phyloP scores from a whole-genome alignment of 768 basidiomycete species.

The Suillus decipiens region DNA sequence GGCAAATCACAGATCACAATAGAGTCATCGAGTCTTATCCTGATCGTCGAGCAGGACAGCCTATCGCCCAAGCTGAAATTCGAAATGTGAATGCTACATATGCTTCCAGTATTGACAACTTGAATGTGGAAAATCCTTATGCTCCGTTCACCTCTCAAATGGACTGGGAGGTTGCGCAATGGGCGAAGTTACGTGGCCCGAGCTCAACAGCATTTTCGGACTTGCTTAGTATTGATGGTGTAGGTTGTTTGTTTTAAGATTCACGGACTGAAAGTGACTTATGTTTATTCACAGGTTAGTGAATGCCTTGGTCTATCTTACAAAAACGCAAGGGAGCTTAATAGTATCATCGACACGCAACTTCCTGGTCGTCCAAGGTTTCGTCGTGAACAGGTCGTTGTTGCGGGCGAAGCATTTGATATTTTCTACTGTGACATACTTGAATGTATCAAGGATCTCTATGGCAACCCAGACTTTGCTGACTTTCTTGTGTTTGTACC shows the following conservation, averaged over 20 bases:
- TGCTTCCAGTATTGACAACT: too few relatives aligned
- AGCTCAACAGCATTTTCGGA: constrained; percentile 41
- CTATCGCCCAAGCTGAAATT: too few relatives aligned
- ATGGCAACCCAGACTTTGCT: constrained; percentile 35
- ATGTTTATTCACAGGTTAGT: constrained; percentile 15
- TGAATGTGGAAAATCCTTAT: background rate
- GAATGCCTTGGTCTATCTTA: constrained; percentile 35
- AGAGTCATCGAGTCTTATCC: too few relatives aligned
- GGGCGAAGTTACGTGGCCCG: constrained; percentile 40
- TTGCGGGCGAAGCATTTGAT: constrained; percentile 34
- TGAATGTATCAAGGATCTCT: constrained; percentile 38
- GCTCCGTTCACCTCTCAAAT: constrained; percentile 37
- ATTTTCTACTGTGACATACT: constrained; percentile 38
- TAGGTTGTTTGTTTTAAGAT: too few relatives aligned
- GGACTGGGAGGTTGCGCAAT: constrained; percentile 43
- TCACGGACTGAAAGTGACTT: background rate
- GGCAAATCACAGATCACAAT: too few relatives aligned
- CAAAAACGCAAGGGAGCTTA: constrained; percentile 32
- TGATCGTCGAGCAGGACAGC: too few relatives aligned
- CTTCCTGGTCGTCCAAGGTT: constrained; percentile 22
- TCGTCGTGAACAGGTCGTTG: constrained; percentile 27
- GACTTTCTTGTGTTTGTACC: constrained; percentile 34
- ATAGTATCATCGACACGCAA: constrained; percentile 34
- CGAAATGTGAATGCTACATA: too few relatives aligned
- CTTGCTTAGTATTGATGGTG: constrained; percentile 39